Conservation (phyloP, 1,284 basidiomycete genomes). For the Schizophyllum amplum region DNA sequence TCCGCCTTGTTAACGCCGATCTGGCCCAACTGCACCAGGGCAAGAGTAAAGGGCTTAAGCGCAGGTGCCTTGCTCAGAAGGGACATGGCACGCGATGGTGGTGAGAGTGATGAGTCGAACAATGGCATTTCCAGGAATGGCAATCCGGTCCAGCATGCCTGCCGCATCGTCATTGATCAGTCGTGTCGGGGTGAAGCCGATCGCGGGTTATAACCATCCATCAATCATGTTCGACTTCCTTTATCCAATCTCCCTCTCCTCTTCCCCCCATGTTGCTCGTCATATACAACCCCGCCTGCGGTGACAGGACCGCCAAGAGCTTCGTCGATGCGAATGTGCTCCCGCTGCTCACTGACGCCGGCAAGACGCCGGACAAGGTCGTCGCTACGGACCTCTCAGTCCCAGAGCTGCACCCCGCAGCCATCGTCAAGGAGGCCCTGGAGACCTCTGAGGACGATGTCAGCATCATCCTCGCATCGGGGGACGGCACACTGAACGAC, state of each 20-base stretch:
- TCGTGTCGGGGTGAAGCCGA: no score
- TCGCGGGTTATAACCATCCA: no score
- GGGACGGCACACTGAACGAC: constrained; percentile 89
- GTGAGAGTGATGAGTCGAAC: not conserved
- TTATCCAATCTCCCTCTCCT: no score
- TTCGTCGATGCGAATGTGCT: constrained; percentile 56
- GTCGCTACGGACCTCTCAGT: constrained; percentile 42
- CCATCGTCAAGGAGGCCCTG: not conserved
- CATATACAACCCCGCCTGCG: constrained; percentile 12
- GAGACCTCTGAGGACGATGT: constrained; percentile 19
- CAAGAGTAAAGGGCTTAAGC: constrained; percentile 72
- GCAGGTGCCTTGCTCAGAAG: not conserved
- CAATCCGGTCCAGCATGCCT: no score
- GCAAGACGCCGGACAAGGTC: constrained; percentile 29
- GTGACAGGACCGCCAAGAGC: constrained; percentile 15
- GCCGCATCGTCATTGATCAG: no score
- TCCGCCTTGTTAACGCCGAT: constrained; percentile 60
- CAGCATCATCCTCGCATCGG: constrained; percentile 64
- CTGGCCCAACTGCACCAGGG: constrained; percentile 79
- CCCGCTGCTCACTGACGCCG: constrained; percentile 48
- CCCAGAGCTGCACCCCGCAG: constrained; percentile 30
- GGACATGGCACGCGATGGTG: not conserved
- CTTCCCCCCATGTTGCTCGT: constrained; percentile 5
- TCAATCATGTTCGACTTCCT: no score
- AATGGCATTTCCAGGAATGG: not conserved